Evolutionary conservation across 306 rosid species (phyloP).

Genomic region (Quercus suber): DNA sequence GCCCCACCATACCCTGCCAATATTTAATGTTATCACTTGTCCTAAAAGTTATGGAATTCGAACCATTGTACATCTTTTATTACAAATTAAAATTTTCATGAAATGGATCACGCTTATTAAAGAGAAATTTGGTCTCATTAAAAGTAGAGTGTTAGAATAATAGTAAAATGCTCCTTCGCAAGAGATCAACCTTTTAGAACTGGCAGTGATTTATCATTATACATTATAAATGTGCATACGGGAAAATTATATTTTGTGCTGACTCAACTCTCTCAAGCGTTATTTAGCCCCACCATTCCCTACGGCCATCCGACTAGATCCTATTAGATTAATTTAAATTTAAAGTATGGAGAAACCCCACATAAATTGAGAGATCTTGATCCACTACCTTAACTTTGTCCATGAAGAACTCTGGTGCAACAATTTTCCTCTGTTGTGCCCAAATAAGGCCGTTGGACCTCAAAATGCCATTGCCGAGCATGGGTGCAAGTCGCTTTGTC

Average conservation of each 20-base stretch:
- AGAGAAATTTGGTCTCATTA: too few relatives aligned
- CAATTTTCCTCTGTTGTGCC: conserved; percentile 83
- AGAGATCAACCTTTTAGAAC: too few relatives aligned
- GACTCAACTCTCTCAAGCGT: conserved; percentile 41
- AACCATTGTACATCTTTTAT: too few relatives aligned
- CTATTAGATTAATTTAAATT: too few relatives aligned
- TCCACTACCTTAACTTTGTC: conserved; percentile 71
- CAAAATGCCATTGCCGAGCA: conserved; percentile 86
- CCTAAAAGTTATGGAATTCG: too few relatives aligned
- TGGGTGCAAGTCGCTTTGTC: conserved; percentile 65
- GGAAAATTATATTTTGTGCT: background rate
- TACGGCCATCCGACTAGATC: conserved; percentile 17
- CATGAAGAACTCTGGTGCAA: conserved; percentile 89
- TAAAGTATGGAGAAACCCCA: background rate
- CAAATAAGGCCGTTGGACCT: conserved; percentile 73
- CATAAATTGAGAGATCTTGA: background rate
- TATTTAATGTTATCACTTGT: too few relatives aligned
- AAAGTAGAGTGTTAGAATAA: too few relatives aligned
- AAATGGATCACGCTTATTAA: too few relatives aligned
- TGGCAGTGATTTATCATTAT: too few relatives aligned
- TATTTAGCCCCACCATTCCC: conserved; percentile 71
- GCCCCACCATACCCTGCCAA: conserved; percentile 76
- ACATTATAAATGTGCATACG: too few relatives aligned
- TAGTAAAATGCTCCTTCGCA: too few relatives aligned
- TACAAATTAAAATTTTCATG: too few relatives aligned